Conservation (phyloP, 1,139 yeast genomes). For the Hyphopichia burtonii region DNA sequence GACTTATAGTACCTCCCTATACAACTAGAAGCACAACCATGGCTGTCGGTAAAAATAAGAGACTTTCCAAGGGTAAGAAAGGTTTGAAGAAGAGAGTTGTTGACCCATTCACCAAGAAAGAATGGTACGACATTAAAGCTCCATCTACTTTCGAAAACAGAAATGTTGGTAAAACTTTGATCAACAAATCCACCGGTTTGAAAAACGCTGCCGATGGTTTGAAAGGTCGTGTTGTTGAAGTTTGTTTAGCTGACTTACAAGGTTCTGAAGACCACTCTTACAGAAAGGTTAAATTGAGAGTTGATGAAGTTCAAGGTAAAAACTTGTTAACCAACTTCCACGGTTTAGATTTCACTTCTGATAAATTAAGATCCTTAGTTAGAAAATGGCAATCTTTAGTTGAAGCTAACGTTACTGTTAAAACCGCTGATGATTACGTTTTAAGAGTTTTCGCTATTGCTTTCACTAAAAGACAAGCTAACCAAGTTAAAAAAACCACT, state of each 20-base stretch:
- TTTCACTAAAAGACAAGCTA: conserved; percentile 53
- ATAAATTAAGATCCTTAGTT: conserved; percentile 51
- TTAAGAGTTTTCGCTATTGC: conserved; percentile 53
- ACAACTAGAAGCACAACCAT: conserved; percentile 17
- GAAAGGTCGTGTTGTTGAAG: conserved; percentile 53
- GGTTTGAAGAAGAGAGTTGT: conserved; percentile 54
- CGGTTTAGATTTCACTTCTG: conserved; percentile 51
- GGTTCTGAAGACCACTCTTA: conserved; percentile 53
- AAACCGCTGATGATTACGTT: conserved; percentile 51
- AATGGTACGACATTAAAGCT: conserved; percentile 53
- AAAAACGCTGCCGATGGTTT: conserved; percentile 54
- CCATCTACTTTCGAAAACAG: conserved; percentile 53
- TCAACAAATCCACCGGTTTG: conserved; percentile 53
- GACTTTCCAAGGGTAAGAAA: conserved; percentile 54
- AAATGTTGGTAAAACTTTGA: conserved; percentile 52
- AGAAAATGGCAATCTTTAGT: conserved; percentile 57
- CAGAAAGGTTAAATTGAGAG: conserved; percentile 54
- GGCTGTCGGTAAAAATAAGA: conserved; percentile 57
- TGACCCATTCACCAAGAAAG: conserved; percentile 54
- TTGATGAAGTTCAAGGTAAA: conserved; percentile 54
- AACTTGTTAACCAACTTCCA: conserved; percentile 56
- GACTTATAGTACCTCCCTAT: conserved; percentile 1
- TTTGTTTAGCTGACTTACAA: conserved; percentile 50
- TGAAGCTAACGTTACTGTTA: conserved; percentile 52
- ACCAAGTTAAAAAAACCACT: conserved; percentile 52